Percentiles rank a stretch among this genome's conserved stretches.
phyloP scores from a whole-genome alignment of 139 green algal genomes.

The Choricystis sp. region DNA sequence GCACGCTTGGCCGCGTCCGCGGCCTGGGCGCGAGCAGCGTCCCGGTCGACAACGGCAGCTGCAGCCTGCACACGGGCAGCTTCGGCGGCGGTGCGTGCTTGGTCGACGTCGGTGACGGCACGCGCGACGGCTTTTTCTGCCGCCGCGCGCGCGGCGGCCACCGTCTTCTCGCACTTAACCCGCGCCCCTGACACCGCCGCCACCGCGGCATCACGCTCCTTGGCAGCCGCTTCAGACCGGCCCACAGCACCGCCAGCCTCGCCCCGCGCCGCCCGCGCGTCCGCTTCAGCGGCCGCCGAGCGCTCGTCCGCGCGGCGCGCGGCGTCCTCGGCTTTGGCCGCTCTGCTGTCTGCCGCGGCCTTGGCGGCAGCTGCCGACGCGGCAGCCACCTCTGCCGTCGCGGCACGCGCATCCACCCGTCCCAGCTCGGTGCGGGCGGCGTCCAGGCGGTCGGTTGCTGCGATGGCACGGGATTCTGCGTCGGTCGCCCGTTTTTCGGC shows the following conservation, averaged over 20 bases:
- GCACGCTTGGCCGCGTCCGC: no score
- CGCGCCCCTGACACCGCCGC: neutral
- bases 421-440: neutral
- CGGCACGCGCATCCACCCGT: neutral
- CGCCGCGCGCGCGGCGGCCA: no score
- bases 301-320: neutral
- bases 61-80: no score
- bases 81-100: no score
- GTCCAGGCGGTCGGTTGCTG: neutral
- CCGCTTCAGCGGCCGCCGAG: no score
- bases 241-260: neutral
- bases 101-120: neutral
- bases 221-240: neutral
- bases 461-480: no score
- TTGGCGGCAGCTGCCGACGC: no score
- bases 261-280: neutral
- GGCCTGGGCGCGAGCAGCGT: neutral
- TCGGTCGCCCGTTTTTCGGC: neutral
- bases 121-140: neutral
- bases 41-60: neutral
- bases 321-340: neutral
- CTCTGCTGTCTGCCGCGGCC: neutral
- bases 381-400: neutral
- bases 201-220: neutral
- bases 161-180: no score